phyloP scores from a whole-genome alignment of 2,329 filamentous ascomycete genomes.

The Pseudohalonectria lignicola region DNA sequence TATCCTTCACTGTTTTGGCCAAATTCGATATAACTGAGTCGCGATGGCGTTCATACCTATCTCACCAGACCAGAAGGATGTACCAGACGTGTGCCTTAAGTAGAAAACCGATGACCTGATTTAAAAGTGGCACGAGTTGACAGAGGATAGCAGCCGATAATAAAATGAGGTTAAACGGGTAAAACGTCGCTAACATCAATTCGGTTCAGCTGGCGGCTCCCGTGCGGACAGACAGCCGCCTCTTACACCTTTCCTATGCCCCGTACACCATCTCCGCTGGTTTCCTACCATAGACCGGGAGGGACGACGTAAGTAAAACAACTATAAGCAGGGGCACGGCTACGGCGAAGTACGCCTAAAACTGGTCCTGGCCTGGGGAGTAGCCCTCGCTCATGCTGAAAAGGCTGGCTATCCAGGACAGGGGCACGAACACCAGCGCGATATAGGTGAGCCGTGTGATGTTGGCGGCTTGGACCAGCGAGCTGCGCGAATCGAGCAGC shows the following conservation, averaged over 20 bases:
- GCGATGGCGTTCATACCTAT: too few relatives aligned
- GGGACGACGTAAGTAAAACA: not conserved
- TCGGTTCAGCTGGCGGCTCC: not conserved
- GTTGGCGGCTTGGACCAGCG: slow-evolving; percentile 4
- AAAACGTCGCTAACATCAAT: too few relatives aligned
- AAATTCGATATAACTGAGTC: too few relatives aligned
- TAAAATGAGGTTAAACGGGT: too few relatives aligned
- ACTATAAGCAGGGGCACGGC: not conserved
- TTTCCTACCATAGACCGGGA: not conserved
- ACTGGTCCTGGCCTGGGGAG: slow-evolving; percentile 2
- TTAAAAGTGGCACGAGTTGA: too few relatives aligned
- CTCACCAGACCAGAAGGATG: too few relatives aligned
- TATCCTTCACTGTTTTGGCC: too few relatives aligned
- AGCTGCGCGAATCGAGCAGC: slow-evolving; percentile 9
- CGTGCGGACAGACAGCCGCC: not conserved
- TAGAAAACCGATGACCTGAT: too few relatives aligned
- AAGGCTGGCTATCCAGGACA: slow-evolving; percentile 6
- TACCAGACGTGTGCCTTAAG: too few relatives aligned
- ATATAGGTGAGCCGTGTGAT: slow-evolving; percentile 7
- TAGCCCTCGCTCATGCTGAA: slow-evolving; percentile 8
- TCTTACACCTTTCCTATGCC: not conserved
- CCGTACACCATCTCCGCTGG: not conserved
- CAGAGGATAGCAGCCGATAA: too few relatives aligned
- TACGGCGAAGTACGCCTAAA: slow-evolving; percentile 6
- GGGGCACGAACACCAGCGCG: slow-evolving; percentile 8